Conservation (phyloP, 1,139 yeast species). For the Meyerozyma sp. region DNA sequence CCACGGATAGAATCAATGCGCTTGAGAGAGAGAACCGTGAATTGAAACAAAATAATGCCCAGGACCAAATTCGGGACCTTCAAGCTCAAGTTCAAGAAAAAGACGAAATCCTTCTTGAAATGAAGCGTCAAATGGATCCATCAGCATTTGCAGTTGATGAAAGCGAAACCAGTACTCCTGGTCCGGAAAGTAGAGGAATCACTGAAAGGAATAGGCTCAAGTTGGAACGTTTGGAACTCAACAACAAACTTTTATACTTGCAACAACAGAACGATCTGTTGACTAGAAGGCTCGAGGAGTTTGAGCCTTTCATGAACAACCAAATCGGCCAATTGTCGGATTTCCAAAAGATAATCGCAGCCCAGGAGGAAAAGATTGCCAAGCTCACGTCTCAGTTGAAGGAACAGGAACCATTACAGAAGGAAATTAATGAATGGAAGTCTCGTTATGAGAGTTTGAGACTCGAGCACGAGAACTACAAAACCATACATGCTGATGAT, state of each 20-base stretch:
- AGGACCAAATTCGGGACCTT: conserved; percentile 12
- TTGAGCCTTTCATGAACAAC: conserved; percentile 52
- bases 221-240: conserved; percentile 38
- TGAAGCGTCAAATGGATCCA: conserved; percentile 32
- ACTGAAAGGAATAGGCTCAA: conserved; percentile 36
- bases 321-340: conserved; percentile 50
- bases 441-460: conserved; percentile 38
- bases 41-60: conserved; percentile 16
- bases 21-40: conserved; percentile 40
- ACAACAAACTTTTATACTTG: conserved; percentile 41
- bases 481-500: conserved; percentile 32
- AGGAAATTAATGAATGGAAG: conserved; percentile 45
- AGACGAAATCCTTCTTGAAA: conserved; percentile 30
- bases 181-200: conserved; percentile 11
- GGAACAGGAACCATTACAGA: conserved; percentile 41
- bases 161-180: conserved; percentile 11
- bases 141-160: conserved; percentile 21
- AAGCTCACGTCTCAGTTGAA: conserved; percentile 36
- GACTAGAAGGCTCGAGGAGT: conserved; percentile 34
- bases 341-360: conserved; percentile 50
- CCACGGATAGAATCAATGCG: conserved; percentile 44
- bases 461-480: conserved; percentile 41
- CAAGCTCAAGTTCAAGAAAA: conserved; percentile 26
- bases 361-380: conserved; percentile 46
- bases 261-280: conserved; percentile 42